A percentile compares a stretch with the other conserved stretches of the same genome.
These are phyloP conservation scores for Zanthoxylum bungeanum DNA, from an alignment of 345 rosid genomes.

Conservation along the genomic window DNA sequence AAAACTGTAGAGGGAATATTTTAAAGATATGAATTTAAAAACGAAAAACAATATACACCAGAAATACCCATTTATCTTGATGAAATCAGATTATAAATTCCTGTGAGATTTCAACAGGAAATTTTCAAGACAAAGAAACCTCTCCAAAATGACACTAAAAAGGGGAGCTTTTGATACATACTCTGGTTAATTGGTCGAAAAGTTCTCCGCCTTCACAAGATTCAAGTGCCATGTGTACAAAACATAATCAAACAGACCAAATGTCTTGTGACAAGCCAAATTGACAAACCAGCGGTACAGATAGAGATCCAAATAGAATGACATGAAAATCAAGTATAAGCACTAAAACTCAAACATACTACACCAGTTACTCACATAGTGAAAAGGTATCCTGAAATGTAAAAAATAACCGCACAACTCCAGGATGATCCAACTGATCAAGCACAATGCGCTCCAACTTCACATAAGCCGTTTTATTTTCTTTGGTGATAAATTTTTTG, in stretches of 20 bases:
- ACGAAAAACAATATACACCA: neutral
- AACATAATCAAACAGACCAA: conserved; percentile 27
- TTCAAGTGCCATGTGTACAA: conserved; percentile 91
- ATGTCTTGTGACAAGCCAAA: conserved; percentile 19
- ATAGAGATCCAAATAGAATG: neutral
- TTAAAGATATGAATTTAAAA: neutral
- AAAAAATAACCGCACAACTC: conserved; percentile 80
- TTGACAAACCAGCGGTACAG: conserved; percentile 10
- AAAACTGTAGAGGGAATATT: neutral
- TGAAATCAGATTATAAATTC: neutral
- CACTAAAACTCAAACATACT: neutral
- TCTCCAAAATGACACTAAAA: conserved; percentile 3
- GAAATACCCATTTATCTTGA: neutral
- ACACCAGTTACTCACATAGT: conserved; percentile 58
- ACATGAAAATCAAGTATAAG: neutral
- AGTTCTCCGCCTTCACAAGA: conserved; percentile 97
- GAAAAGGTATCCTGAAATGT: conserved; percentile 91
- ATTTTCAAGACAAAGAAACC: neutral
- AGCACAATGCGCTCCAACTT: conserved; percentile 94
- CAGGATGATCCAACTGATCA: conserved; percentile 97
- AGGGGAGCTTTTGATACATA: conserved; percentile 22
- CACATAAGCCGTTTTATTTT: conserved; percentile 94
- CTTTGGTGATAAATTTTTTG: conserved; percentile 95
- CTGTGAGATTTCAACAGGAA: neutral
- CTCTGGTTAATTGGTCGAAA: conserved; percentile 95